phyloP scores from a whole-genome alignment of 306 rosid genomes.

The Cercis canadensis region DNA sequence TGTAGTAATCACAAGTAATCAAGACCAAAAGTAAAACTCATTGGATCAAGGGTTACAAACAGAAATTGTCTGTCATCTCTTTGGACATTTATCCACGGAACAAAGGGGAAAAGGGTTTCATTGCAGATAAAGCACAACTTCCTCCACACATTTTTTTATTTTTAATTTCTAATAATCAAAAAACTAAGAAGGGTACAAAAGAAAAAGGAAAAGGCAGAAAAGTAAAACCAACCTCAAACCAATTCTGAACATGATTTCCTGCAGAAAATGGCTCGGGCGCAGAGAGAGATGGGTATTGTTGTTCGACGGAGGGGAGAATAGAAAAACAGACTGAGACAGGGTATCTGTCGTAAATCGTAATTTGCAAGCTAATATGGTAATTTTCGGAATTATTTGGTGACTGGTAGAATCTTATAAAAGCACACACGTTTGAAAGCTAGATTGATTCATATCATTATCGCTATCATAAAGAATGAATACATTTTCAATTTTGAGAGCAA shows the following conservation, averaged over 20 bases:
- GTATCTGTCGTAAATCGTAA: too few relatives aligned
- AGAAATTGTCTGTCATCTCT: background rate
- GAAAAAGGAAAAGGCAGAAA: slow-evolving; percentile 12
- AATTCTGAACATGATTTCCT: slow-evolving; percentile 43
- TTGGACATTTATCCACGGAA: slow-evolving; percentile 1
- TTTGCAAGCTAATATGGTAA: too few relatives aligned
- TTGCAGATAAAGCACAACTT: background rate
- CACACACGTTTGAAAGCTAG: too few relatives aligned
- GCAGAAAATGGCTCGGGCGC: slow-evolving; percentile 19
- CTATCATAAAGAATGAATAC: too few relatives aligned
- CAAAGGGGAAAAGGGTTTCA: background rate
- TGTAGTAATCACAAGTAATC: background rate
- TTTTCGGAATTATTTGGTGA: too few relatives aligned
- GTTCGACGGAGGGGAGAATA: background rate
- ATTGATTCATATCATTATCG: too few relatives aligned
- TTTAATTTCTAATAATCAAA: slow-evolving; percentile 8
- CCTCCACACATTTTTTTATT: background rate
- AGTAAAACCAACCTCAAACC: slow-evolving; percentile 44
- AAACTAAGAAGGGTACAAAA: background rate
- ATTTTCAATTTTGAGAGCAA: too few relatives aligned
- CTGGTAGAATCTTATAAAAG: too few relatives aligned
- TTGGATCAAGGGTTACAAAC: slow-evolving; percentile 15
- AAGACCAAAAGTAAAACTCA: slow-evolving; percentile 30
- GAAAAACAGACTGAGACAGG: slow-evolving; percentile 10
- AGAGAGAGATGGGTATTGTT: background rate